Percentiles rank a stretch among this genome's conserved stretches.
Evolutionary conservation across 306 rosid genomes (phyloP).

Genomic region (Cicer cuneatum): DNA sequence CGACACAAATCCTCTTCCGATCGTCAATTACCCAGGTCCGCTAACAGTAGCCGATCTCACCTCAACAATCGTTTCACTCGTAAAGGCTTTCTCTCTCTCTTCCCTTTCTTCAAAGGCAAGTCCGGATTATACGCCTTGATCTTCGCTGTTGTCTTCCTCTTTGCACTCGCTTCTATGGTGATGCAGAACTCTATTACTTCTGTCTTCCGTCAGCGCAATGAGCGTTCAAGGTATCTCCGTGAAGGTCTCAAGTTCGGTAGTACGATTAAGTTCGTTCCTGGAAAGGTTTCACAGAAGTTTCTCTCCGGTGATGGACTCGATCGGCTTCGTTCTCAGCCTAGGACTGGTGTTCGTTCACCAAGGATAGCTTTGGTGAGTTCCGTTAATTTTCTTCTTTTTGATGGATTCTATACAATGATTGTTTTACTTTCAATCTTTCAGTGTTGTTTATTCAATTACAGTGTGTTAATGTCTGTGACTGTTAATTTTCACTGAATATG

Average conservation of each 20-base stretch:
- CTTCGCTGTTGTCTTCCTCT: constrained; percentile 64
- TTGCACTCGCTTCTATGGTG: constrained; percentile 74
- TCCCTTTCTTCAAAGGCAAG: constrained; percentile 64
- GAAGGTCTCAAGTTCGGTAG: constrained; percentile 69
- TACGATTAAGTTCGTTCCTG: constrained; percentile 77
- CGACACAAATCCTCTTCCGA: constrained; percentile 48
- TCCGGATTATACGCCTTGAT: constrained; percentile 61
- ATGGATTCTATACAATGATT: not conserved
- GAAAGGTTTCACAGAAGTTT: constrained; percentile 55
- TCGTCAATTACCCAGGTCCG: constrained; percentile 56
- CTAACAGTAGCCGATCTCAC: constrained; percentile 58
- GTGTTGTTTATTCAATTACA: not conserved
- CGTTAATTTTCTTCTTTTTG: constrained; percentile 1
- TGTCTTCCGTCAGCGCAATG: constrained; percentile 62
- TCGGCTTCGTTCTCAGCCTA: constrained; percentile 59
- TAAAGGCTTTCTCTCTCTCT: constrained; percentile 63
- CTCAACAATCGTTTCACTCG: constrained; percentile 68
- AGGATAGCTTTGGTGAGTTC: constrained; percentile 88
- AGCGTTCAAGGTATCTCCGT: constrained; percentile 47
- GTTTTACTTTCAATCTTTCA: not conserved
- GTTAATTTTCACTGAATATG: constrained; percentile 7
- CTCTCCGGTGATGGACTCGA: constrained; percentile 69
- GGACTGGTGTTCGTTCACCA: constrained; percentile 74
- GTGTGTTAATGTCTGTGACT: not conserved
- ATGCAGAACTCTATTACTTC: constrained; percentile 84